phyloP scores from a whole-genome alignment of 1,284 basidiomycete genomes.

The Cutaneotrichosporon sp. region DNA sequence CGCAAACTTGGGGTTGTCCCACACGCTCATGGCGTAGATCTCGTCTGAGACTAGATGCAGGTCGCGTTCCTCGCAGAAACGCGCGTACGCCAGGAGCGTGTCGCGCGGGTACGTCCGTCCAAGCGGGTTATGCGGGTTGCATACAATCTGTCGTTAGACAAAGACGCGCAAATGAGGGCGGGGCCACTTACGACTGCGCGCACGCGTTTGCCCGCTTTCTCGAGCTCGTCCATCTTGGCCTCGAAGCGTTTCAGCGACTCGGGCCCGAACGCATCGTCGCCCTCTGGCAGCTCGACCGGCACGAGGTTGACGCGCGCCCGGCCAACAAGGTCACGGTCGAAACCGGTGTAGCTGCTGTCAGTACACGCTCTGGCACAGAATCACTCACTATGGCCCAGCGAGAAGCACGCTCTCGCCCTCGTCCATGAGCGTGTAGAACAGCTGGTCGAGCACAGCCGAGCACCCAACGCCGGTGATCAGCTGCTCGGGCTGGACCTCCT shows the following conservation, averaged over 20 bases:
- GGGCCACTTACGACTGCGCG: slow-evolving; percentile 35
- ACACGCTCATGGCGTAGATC: slow-evolving; percentile 50
- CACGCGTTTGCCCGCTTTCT: slow-evolving; percentile 23
- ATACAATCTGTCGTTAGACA: slow-evolving; percentile 38
- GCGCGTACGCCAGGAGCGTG: slow-evolving; percentile 47
- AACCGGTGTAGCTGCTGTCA: slow-evolving; percentile 41
- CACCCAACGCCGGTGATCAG: slow-evolving; percentile 43
- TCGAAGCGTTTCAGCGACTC: slow-evolving; percentile 29
- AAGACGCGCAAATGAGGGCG: too few relatives aligned
- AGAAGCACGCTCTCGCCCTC: slow-evolving; percentile 47
- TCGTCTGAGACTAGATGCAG: slow-evolving; percentile 50
- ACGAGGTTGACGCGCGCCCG: slow-evolving; percentile 33
- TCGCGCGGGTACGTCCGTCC: slow-evolving; percentile 46
- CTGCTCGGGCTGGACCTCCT: slow-evolving; percentile 34
- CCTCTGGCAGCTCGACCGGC: slow-evolving; percentile 37
- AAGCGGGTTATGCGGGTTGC: slow-evolving; percentile 50
- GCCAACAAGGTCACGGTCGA: slow-evolving; percentile 42
- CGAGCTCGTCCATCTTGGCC: slow-evolving; percentile 26
- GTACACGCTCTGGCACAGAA: neutral
- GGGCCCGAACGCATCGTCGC: slow-evolving; percentile 31
- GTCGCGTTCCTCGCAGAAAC: slow-evolving; percentile 49
- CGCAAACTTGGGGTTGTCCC: slow-evolving; percentile 32
- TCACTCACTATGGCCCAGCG: slow-evolving; percentile 38
- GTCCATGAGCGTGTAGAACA: slow-evolving; percentile 47
- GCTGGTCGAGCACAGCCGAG: slow-evolving; percentile 46